Base-by-base conservation (phyloP, 2,329 filamentous ascomycete species). In the Xylaria sp. region DNA sequence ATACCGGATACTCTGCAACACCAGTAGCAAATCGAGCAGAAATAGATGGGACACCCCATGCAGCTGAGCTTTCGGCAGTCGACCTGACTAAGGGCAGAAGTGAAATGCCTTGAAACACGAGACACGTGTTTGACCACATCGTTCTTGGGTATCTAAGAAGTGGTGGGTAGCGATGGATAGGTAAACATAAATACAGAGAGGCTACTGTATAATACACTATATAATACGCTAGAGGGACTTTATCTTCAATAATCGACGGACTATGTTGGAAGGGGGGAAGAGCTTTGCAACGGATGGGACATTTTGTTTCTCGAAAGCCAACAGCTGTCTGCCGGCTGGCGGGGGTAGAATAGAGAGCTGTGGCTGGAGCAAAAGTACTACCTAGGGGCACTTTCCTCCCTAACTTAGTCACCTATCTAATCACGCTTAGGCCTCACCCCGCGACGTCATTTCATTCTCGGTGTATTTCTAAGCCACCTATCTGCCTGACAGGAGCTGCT, bases 361-460 rank as follows among this genome's bases (percentile, higher is more conserved):
- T 60, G 58, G 58, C 44, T 60, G 58, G 37, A n/a, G n/a, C n/a
- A n/a, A n/a, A n/a, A 35, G 57, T 13, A 40, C 57, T 27, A 23
- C 10, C 23, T n/a, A 13, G 13, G 32, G 29, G 12, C n/a, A n/a
- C 47, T 50, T 2, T 13, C 9, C 35, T 40, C 9, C 23, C 25
- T 53, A 44, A 8, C 27, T 53, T 50, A n/a, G 40, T 27, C n/a
- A 25, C 42, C 23, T 6, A 44, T 27, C 23, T 55, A 61, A 32
- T 51, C 42, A 61, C 50, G 47, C 59, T 42, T 63, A 50, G 42
- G 25, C 21, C 61, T 69, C 60, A 65, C 32, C 59, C 48, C 48
- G 37, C 69, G 62, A 66, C 54, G 44, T 66, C 40, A 65, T 44
- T 40, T 51, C 37, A 25, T 40, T 63, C 10, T 25, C 27, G 40